These are phyloP conservation scores for Botryosphaeria agaves DNA, from an alignment of 2,329 filamentous ascomycete genomes.

Conservation along the genomic window DNA sequence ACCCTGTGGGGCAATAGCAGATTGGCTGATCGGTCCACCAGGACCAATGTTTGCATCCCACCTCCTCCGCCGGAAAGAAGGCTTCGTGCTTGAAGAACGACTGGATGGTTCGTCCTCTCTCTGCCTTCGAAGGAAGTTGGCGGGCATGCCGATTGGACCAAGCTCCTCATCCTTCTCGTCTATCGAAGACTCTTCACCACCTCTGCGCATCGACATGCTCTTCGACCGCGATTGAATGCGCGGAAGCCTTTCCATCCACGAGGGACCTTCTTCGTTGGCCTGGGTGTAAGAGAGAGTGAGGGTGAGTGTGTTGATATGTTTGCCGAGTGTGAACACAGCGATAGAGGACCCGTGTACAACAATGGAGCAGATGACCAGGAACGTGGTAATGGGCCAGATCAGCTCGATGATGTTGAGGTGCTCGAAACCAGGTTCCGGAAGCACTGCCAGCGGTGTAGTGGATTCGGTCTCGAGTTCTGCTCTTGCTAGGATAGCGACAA, in stretches of 20 bases:
- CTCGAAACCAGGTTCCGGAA: conserved; percentile 40
- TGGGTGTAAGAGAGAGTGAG: conserved; percentile 93
- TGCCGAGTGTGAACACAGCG: conserved; percentile 92
- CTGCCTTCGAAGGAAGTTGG: conserved; percentile 66
- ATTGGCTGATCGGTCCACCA: conserved; percentile 77
- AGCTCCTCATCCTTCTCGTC: conserved; percentile 48
- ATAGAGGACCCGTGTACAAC: conserved; percentile 95
- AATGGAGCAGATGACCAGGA: conserved; percentile 87
- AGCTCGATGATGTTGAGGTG: conserved; percentile 59
- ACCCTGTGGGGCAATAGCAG: conserved; percentile 60
- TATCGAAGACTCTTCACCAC: conserved; percentile 38
- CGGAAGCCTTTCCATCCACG: conserved; percentile 90
- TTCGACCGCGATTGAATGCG: conserved; percentile 68
- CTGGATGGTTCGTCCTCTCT: conserved; percentile 53
- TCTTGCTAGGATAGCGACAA: conserved; percentile 79
- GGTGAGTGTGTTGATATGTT: conserved; percentile 91
- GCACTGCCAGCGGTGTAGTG: conserved; percentile 52
- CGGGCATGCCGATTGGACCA: conserved; percentile 52
- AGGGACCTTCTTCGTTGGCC: conserved; percentile 70
- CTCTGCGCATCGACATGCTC: conserved; percentile 56
- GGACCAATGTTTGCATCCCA: conserved; percentile 53
- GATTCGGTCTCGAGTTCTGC: conserved; percentile 70
- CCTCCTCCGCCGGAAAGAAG: conserved; percentile 42
- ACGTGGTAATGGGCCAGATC: conserved; percentile 92
- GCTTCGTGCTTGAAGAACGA: conserved; percentile 35